Conservation (phyloP, 225 moss, liverwort and hornwort genomes). For the Antitrichia curtipendula region DNA sequence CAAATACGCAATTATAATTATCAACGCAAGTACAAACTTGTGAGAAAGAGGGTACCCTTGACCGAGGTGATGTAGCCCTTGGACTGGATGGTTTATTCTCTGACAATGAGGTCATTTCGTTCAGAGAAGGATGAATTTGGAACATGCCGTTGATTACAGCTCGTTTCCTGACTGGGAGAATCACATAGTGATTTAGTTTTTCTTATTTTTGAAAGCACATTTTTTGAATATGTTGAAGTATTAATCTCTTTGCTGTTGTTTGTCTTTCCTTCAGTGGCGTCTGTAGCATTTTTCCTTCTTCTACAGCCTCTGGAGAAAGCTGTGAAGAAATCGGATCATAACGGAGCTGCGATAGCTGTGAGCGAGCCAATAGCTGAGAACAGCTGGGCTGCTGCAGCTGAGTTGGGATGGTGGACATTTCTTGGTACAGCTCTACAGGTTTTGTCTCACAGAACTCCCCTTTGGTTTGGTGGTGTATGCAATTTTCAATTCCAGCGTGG, state of each 20-base stretch:
- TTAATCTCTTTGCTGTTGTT: not conserved
- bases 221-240: not conserved
- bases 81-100: not conserved
- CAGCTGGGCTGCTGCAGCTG: slow-evolving; percentile 32
- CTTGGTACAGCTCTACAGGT: slow-evolving; percentile 60
- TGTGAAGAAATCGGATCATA: not conserved
- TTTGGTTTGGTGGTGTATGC: not conserved
- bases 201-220: not conserved
- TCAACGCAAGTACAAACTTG: not conserved
- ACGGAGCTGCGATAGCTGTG: not conserved
- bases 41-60: not conserved
- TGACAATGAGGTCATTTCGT: not conserved
- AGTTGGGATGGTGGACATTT: slow-evolving; percentile 53
- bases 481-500: not conserved
- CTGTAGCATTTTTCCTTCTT: slow-evolving; percentile 33
- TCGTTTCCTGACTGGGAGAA: not conserved
- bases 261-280: slow-evolving; percentile 10
- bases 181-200: not conserved
- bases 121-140: not conserved
- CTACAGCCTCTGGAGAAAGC: slow-evolving; percentile 24
- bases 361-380: not conserved
- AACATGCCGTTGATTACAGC: not conserved
- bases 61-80: not conserved
- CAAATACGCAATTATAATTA: not conserved
- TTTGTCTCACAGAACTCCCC: not conserved